phyloP scores from a whole-genome alignment of 805 yeast species.

The Wickerhamiella shivajii region DNA sequence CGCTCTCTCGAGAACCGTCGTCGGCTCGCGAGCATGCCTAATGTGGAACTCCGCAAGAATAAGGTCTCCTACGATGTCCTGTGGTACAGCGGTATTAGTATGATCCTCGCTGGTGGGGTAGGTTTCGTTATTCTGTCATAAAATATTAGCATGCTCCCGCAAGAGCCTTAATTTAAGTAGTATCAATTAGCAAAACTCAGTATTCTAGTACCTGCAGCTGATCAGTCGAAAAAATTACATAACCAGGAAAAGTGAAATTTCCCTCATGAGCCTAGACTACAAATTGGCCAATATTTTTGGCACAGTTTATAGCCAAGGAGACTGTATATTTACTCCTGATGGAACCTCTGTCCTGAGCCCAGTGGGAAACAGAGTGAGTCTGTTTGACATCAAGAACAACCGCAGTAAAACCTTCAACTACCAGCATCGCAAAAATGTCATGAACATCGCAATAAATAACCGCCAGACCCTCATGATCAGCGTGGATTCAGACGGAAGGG shows the following conservation, averaged over 20 bases:
- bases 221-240: too few relatives aligned
- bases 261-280: constrained; percentile 18
- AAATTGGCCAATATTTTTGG: constrained; percentile 81
- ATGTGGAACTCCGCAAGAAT: constrained; percentile 11
- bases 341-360: constrained; percentile 78
- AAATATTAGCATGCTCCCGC: background rate
- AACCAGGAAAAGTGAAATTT: constrained; percentile 1
- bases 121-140: constrained; percentile 20
- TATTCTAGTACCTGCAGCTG: too few relatives aligned
- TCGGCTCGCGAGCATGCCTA: constrained; percentile 44
- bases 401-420: constrained; percentile 79
- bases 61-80: constrained; percentile 17
- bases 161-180: too few relatives aligned
- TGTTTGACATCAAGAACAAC: constrained; percentile 73
- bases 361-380: constrained; percentile 84
- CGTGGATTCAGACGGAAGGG: constrained; percentile 86
- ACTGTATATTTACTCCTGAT: constrained; percentile 68
- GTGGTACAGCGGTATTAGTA: constrained; percentile 29
- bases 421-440: constrained; percentile 79
- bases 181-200: background rate
- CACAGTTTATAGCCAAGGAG: constrained; percentile 90
- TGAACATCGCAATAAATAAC: constrained; percentile 64
- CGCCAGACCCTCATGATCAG: constrained; percentile 69
- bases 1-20: constrained; percentile 63
- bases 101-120: constrained; percentile 26